phyloP scores from a whole-genome alignment of 805 yeast species.

The Ogataea salicorniae region DNA sequence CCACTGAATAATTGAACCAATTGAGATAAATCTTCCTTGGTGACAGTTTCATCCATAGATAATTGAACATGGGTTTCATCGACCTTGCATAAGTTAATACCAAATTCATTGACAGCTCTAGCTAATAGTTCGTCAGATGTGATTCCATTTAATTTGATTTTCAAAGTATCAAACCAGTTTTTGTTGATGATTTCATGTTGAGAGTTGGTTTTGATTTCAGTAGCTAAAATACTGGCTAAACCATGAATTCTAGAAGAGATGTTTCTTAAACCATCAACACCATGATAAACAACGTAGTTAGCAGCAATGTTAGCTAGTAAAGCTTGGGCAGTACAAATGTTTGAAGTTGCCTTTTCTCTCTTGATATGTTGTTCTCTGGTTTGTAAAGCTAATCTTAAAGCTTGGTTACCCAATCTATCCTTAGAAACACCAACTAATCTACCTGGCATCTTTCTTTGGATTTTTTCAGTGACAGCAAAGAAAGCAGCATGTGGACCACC shows the following conservation, averaged over 20 bases:
- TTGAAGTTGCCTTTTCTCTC: slow-evolving; percentile 96
- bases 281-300: slow-evolving; percentile 94
- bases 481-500: slow-evolving; percentile 99
- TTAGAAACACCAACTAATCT: slow-evolving; percentile 90
- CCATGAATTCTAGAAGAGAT: slow-evolving; percentile 78
- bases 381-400: slow-evolving; percentile 88
- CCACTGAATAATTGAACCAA: slow-evolving; percentile 60
- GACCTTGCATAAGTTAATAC: slow-evolving; percentile 74
- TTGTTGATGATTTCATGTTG: slow-evolving; percentile 50
- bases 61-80: slow-evolving; percentile 58
- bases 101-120: slow-evolving; percentile 53
- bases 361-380: slow-evolving; percentile 98
- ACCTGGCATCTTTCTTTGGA: slow-evolving; percentile 94
- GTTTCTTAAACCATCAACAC: slow-evolving; percentile 74
- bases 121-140: slow-evolving; percentile 52
- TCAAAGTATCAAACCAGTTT: slow-evolving; percentile 84
- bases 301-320: slow-evolving; percentile 92
- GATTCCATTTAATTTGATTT: slow-evolving; percentile 48
- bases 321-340: slow-evolving; percentile 98
- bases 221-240: slow-evolving; percentile 66
- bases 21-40: slow-evolving; percentile 51
- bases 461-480: slow-evolving; percentile 76
- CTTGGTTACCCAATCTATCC: slow-evolving; percentile 87
- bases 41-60: slow-evolving; percentile 88
- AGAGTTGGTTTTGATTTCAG: slow-evolving; percentile 37